Base-by-base conservation (phyloP, 1,284 basidiomycete species). In the Mycena citricolor region DNA sequence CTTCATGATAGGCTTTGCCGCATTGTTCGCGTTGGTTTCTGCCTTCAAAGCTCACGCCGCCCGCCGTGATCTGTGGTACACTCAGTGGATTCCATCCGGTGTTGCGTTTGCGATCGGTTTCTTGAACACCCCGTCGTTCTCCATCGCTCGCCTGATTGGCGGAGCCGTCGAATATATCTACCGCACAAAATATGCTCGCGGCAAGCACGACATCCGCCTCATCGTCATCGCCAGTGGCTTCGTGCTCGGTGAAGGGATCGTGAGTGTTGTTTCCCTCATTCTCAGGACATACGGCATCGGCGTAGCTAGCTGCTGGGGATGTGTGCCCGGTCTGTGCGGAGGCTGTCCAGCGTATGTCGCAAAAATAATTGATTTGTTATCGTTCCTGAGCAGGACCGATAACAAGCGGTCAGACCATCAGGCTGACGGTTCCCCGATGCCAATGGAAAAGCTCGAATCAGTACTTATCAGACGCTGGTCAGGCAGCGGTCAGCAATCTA, bases 41-140 rank as follows among this genome's bases (percentile, higher is more conserved):
- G 72, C 74, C 3, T 48, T 83, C 50, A 95, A 94, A 66, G 74
- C 81, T 5, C 71, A 83, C 48, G 76, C 77, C 14, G 63, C 69
- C 20, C 70, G 65, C 34, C 69, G 65, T 42, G 67, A 69, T 25
- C 58, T 67, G 34, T 68, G 67, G 50, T 78, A 76, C 57, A 73
- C 80, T 14, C 79, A 77, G 39, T 91, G 83, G 78, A 81, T 97
- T 29, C 93, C 93, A 2, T 94, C 90, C 0, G 93, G 93, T 23
- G 83, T 93, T 21, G 90, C 90, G 1, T 93, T 93, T 55, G 86
- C 87, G 6, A 88, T 90, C 53, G 87, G 93, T 0, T 95, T 98
- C 68, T 75, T 97, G 60, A 98, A 97, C 62, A 93, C 94, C 2
- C 94, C 95, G 4, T 91, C 90, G 6, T 98, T 98, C 69, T 92